phyloP scores from a whole-genome alignment of 108 stramenopile genomes.

The Bacterosira constricta region DNA sequence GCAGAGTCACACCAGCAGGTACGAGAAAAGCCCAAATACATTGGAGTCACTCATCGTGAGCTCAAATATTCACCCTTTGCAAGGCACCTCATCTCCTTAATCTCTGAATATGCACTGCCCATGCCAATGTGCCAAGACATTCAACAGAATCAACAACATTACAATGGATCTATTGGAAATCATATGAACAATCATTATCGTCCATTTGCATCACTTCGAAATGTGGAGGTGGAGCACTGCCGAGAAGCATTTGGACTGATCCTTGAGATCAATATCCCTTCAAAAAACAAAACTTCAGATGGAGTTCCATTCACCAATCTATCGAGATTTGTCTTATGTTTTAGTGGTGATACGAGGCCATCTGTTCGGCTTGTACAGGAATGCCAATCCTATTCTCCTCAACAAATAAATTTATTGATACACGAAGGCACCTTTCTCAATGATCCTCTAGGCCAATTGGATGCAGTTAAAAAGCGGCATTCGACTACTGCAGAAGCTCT shows the following conservation, averaged over 20 bases:
- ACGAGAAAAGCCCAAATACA: constrained; percentile 1
- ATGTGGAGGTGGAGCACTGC: constrained; percentile 75
- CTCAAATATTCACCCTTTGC: constrained; percentile 51
- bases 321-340: constrained; percentile 53
- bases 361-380: constrained; percentile 50
- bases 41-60: constrained; percentile 50
- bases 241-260: constrained; percentile 64
- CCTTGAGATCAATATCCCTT: constrained; percentile 42
- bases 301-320: background rate
- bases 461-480: constrained; percentile 58
- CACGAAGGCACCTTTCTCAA: constrained; percentile 68
- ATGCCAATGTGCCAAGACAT: constrained; percentile 11
- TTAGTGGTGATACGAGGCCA: constrained; percentile 83
- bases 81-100: constrained; percentile 8
- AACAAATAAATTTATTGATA: constrained; percentile 27
- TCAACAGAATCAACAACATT: constrained; percentile 5
- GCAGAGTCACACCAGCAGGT: background rate
- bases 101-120: constrained; percentile 27
- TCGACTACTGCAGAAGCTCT: constrained; percentile 61
- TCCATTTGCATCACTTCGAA: constrained; percentile 61
- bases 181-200: constrained; percentile 13
- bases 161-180: constrained; percentile 4
- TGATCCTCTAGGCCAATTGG: constrained; percentile 29
- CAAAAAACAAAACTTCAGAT: background rate
- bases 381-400: constrained; percentile 34